A percentile compares a stretch with the other conserved stretches of the same genome.
Conservation (phyloP, 768 basidiomycete genomes). For the Xerocomus brunneocitrinus region DNA sequence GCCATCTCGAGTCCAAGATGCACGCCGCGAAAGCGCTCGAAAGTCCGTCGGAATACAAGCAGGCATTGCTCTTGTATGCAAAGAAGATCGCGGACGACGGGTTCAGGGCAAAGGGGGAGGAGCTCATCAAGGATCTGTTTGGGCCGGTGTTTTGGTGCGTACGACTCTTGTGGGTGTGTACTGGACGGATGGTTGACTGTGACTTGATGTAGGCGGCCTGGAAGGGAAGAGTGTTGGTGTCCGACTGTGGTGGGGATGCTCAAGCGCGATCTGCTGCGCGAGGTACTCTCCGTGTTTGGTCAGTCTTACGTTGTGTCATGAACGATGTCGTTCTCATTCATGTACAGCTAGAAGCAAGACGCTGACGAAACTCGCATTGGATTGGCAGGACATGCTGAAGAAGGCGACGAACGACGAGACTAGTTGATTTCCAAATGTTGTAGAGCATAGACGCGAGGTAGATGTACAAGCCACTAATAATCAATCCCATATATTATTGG, state of each 20-base stretch:
- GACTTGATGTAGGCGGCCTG: conserved; percentile 52
- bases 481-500: background rate
- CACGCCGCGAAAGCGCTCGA: conserved; percentile 71
- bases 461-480: background rate
- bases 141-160: conserved; percentile 89
- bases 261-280: conserved; percentile 80
- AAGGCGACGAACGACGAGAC: conserved; percentile 52
- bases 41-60: conserved; percentile 81
- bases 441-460: background rate
- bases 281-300: conserved; percentile 80
- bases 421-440: conserved; percentile 5
- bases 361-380: conserved; percentile 64
- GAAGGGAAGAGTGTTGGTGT: conserved; percentile 59
- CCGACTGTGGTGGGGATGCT: conserved; percentile 63
- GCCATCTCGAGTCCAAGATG: conserved; percentile 82
- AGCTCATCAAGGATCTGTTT: conserved; percentile 83
- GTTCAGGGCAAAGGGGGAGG: conserved; percentile 83
- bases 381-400: conserved; percentile 81
- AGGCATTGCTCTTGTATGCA: conserved; percentile 70
- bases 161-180: background rate
- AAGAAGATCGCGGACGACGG: conserved; percentile 87
- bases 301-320: conserved; percentile 23
- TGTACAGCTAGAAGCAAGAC: conserved; percentile 67
- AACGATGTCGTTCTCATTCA: conserved; percentile 3
- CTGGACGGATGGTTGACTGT: background rate